A percentile compares a stretch with the other conserved stretches of the same genome.
phyloP scores from a whole-genome alignment of 192 early-diverging fungal genomes.

The Backusella australiensis region DNA sequence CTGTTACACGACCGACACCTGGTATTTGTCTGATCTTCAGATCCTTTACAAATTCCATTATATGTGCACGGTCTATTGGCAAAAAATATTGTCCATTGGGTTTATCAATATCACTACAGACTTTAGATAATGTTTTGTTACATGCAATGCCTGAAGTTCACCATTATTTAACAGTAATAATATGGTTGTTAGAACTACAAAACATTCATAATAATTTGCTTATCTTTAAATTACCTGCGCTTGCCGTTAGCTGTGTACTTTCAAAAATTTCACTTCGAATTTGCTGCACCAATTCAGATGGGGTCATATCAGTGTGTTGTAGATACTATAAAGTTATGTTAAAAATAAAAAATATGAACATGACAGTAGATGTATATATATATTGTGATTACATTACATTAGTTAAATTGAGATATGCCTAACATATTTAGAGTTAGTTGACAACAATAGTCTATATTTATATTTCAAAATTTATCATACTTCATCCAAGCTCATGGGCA shows the following conservation, averaged over 20 bases:
- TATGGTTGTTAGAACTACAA: background rate
- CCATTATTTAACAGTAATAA: background rate
- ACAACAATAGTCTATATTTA: background rate
- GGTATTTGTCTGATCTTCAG: conserved; percentile 52
- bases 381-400: conserved; percentile 8
- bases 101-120: conserved; percentile 63
- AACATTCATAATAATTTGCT: background rate
- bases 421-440: background rate
- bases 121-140: conserved; percentile 51
- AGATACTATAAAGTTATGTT: conserved; percentile 37
- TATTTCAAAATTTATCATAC: conserved; percentile 1
- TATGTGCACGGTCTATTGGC: conserved; percentile 32
- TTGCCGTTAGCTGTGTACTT: conserved; percentile 43
- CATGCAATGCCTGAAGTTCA: conserved; percentile 36
- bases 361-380: no score
- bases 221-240: conserved; percentile 22
- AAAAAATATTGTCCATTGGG: conserved; percentile 67
- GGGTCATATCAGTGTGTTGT: conserved; percentile 25
- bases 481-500: conserved; percentile 53
- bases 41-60: conserved; percentile 45
- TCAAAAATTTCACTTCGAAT: conserved; percentile 51
- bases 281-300: conserved; percentile 43
- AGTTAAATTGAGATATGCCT: conserved; percentile 43
- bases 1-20: conserved; percentile 57
- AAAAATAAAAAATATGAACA: background rate